Base-by-base conservation (phyloP, 441 rosid genomes). In the Adansonia grandidieri region DNA sequence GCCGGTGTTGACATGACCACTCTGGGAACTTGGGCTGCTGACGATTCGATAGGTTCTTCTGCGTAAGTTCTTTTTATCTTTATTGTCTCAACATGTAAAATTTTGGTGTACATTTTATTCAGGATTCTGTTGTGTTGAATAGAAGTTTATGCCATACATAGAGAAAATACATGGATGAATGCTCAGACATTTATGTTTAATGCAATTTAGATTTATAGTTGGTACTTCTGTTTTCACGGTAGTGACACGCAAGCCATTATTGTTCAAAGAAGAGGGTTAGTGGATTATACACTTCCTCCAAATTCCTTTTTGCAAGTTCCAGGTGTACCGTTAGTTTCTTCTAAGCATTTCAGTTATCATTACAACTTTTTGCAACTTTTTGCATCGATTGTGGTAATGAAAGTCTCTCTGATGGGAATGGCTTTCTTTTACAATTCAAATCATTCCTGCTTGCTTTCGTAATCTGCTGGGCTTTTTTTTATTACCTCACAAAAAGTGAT, bases 1-100 rank as follows among this genome's bases (percentile, higher is more conserved):
- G 93, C 95, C 37, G 98, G 99, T 73, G 99, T 94, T 83, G 98
- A 79, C 83, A 92, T 96, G 99, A 94, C 98, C 19, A 90, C 99
- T 45, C 84, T 96, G 9, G 99, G 98, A 61, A 94, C 98, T 42
- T 94, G 99, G 99, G 98, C 98, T 54, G 85, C 98, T 9, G 98
- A 96, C 60, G 98, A 92, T 2, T 83, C 96, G 1, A 88, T 88
- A 60, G 88, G 80, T 77, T 80, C 93, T 77, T 80, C 93, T 7
- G 67, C 9, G 98, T 93, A 84, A 91, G 94, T 83, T 74, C 42
- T 14, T 37, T 5, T 32, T 37, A 63, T 44, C 22, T 48, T n/a
- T 9, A 40, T 15, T 62, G 48, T 14, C 63, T 75, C 66, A 5
- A 1, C 48, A 5, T 9, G 40, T 47, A 44, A 17, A 67, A 19